These are phyloP conservation scores for Zygosaccharomyces lentus DNA, from an alignment of 805 yeast genomes.

Conservation along the genomic window DNA sequence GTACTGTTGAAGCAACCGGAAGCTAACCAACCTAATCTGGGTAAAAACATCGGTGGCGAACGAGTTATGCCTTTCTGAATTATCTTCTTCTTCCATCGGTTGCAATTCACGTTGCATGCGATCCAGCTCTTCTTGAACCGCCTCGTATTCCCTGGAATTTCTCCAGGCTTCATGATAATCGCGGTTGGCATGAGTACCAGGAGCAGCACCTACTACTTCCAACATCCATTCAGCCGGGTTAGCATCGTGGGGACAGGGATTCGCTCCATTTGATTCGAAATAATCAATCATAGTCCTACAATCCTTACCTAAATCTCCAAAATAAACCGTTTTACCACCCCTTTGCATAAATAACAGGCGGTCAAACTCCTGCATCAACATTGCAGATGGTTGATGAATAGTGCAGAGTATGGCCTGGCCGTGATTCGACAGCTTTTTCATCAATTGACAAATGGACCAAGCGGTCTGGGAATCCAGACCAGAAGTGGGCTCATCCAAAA, in stretches of 20 bases:
- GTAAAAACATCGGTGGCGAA: conserved; percentile 42
- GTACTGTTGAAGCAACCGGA: conserved; percentile 58
- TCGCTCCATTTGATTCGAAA: conserved; percentile 63
- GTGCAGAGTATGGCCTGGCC: conserved; percentile 69
- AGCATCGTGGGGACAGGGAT: conserved; percentile 60
- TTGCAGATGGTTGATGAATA: conserved; percentile 83
- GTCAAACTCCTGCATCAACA: conserved; percentile 71
- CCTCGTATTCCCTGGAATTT: conserved; percentile 57
- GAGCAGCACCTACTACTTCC: conserved; percentile 78
- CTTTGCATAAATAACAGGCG: conserved; percentile 61
- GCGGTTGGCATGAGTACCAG: conserved; percentile 68
- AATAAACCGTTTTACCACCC: conserved; percentile 73
- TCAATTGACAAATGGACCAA: conserved; percentile 60
- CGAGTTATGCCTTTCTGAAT: conserved; percentile 31
- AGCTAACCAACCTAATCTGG: conserved; percentile 45
- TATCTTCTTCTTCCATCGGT: conserved; percentile 36
- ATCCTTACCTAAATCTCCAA: conserved; percentile 62
- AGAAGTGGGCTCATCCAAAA: conserved; percentile 65
- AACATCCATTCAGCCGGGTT: conserved; percentile 93
- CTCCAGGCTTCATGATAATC: conserved; percentile 77
- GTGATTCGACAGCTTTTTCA: conserved; percentile 53
- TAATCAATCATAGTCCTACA: conserved; percentile 56
- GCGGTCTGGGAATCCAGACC: conserved; percentile 68
- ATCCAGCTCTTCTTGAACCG: conserved; percentile 56
- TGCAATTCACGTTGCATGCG: conserved; percentile 58